Conservation (phyloP, 1,284 basidiomycete genomes). For the Sanghuangporus sanghuang region DNA sequence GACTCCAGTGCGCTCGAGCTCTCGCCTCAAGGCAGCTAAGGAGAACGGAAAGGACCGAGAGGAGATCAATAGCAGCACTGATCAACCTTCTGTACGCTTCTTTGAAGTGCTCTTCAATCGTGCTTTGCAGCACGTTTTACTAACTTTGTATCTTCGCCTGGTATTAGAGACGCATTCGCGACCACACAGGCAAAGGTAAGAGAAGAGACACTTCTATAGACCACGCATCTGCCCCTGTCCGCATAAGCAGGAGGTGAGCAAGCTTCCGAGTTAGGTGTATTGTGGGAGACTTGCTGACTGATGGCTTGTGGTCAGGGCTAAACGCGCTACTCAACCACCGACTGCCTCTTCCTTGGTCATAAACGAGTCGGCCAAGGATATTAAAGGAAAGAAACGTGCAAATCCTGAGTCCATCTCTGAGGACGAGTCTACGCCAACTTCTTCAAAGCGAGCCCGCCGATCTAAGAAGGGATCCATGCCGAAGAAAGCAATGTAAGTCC, state of each 20-base stretch:
- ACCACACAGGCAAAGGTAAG: constrained; percentile 59
- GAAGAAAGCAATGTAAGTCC: constrained; percentile 59
- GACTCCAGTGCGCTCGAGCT: constrained; percentile 56
- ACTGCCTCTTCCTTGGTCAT: constrained; percentile 50
- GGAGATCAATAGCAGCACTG: constrained; percentile 29
- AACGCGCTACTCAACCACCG: constrained; percentile 46
- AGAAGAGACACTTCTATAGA: constrained; percentile 53
- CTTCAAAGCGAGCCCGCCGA: constrained; percentile 58
- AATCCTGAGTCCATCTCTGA: constrained; percentile 59
- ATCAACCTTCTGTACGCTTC: constrained; percentile 7
- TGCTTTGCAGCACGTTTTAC: neutral
- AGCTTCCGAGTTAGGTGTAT: constrained; percentile 10
- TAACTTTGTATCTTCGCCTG: neutral
- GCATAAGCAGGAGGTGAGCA: constrained; percentile 19
- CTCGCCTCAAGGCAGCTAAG: constrained; percentile 65
- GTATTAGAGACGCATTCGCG: constrained; percentile 42
- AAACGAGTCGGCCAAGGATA: constrained; percentile 66
- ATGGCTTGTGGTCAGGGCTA: constrained; percentile 38
- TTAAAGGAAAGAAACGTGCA: constrained; percentile 83
- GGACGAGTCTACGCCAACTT: constrained; percentile 49
- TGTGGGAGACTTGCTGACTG: constrained; percentile 19
- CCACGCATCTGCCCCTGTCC: constrained; percentile 23
- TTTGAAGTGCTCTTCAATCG: neutral
- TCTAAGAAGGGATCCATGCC: constrained; percentile 50
- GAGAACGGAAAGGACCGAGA: constrained; percentile 48